phyloP scores from a whole-genome alignment of 495 filamentous ascomycete genomes.

The Chlorociboria aeruginascens region DNA sequence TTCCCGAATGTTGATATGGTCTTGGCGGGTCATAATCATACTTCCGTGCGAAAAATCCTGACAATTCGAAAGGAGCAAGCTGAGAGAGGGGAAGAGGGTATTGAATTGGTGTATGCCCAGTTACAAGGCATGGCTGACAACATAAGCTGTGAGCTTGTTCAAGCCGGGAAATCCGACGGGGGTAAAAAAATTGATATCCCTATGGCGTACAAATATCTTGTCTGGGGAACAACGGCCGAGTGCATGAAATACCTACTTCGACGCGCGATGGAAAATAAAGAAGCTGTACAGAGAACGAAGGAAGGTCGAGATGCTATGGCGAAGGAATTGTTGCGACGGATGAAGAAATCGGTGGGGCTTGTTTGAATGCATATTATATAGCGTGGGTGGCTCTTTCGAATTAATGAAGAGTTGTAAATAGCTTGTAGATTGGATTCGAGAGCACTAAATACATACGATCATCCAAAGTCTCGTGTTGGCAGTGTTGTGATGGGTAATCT shows the following conservation, averaged over 20 bases:
- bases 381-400: too few relatives aligned
- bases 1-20: conserved; percentile 61
- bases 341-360: conserved; percentile 30
- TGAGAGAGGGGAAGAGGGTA: conserved; percentile 27
- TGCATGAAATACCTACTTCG: conserved; percentile 88
- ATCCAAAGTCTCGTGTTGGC: too few relatives aligned
- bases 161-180: conserved; percentile 27
- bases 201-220: conserved; percentile 75
- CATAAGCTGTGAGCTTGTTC: conserved; percentile 69
- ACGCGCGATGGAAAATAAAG: conserved; percentile 82
- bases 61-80: conserved; percentile 41
- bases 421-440: too few relatives aligned
- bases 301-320: conserved; percentile 66
- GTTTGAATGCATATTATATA: not conserved
- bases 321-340: conserved; percentile 53
- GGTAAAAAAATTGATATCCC: conserved; percentile 30
- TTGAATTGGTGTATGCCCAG: conserved; percentile 73
- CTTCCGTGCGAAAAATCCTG: conserved; percentile 62
- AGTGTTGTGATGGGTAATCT: too few relatives aligned
- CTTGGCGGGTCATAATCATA: conserved; percentile 87
- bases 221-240: conserved; percentile 85
- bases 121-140: conserved; percentile 97
- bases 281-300: conserved; percentile 68
- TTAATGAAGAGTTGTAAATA: too few relatives aligned
- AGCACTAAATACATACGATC: too few relatives aligned